A percentile compares a stretch with the other conserved stretches of the same genome.
phyloP scores from a whole-genome alignment of 2,329 filamentous ascomycete species.

The Trichoderma semiorbis region DNA sequence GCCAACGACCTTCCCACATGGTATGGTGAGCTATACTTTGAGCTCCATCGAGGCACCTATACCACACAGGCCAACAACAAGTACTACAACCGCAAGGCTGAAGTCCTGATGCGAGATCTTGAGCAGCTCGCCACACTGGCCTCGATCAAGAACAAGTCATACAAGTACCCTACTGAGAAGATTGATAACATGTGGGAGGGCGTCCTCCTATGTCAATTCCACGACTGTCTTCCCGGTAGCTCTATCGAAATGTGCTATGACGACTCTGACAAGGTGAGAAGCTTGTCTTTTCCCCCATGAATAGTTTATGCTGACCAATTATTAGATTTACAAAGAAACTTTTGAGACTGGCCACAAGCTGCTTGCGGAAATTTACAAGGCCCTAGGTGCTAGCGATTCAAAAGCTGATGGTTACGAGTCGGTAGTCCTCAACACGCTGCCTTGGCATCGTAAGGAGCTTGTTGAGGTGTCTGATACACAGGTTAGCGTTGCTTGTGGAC shows the following conservation, averaged over 20 bases:
- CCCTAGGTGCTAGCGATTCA: constrained; percentile 59
- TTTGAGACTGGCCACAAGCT: constrained; percentile 73
- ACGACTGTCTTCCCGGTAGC: constrained; percentile 93
- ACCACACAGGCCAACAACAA: constrained; percentile 98
- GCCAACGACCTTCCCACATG: constrained; percentile 80
- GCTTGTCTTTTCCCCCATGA: not conserved
- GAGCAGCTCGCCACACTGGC: constrained; percentile 86
- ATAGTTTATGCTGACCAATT: not conserved
- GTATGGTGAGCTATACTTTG: constrained; percentile 98
- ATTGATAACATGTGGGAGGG: constrained; percentile 95
- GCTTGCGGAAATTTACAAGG: constrained; percentile 64
- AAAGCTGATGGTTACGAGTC: constrained; percentile 43
- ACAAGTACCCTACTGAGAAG: constrained; percentile 91
- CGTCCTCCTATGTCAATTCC: constrained; percentile 91
- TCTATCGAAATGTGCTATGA: constrained; percentile 98
- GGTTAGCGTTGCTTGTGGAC: constrained; percentile 55
- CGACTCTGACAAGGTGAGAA: constrained; percentile 73
- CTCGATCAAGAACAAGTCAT: constrained; percentile 66
- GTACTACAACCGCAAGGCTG: constrained; percentile 82
- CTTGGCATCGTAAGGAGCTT: constrained; percentile 77
- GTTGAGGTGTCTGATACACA: constrained; percentile 57
- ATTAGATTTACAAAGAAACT: constrained; percentile 72
- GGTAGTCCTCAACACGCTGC: constrained; percentile 76
- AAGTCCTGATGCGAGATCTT: constrained; percentile 80
- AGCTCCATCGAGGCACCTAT: constrained; percentile 94